Evolutionary conservation across 345 rosid genomes (phyloP).

Genomic region (Hirschfeldia incana): DNA sequence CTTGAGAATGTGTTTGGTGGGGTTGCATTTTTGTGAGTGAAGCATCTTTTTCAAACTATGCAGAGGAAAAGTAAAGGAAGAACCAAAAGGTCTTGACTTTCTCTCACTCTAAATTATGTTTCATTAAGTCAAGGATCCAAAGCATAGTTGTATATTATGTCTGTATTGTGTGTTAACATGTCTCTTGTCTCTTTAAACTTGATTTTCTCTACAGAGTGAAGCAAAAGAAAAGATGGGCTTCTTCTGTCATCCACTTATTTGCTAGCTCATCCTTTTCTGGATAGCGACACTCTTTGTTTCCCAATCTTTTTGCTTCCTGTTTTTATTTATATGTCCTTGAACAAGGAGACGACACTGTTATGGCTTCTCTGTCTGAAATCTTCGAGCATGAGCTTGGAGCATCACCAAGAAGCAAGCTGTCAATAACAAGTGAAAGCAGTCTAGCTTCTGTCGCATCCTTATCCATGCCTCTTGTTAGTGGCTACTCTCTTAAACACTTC

Average conservation of each 20-base stretch:
- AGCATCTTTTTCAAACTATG: constrained; percentile 42
- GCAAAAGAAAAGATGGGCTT: constrained; percentile 44
- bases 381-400: constrained; percentile 31
- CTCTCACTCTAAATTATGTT: neutral
- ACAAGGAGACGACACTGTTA: constrained; percentile 14
- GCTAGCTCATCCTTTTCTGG: constrained; percentile 31
- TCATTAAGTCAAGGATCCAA: constrained; percentile 32
- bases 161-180: constrained; percentile 30
- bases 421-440: constrained; percentile 56
- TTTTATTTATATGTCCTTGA: neutral
- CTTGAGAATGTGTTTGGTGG: constrained; percentile 30
- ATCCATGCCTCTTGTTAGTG: constrained; percentile 82
- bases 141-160: constrained; percentile 9
- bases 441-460: constrained; percentile 82
- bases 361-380: constrained; percentile 40
- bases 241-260: constrained; percentile 44
- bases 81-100: constrained; percentile 17
- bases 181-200: constrained; percentile 20
- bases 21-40: constrained; percentile 33
- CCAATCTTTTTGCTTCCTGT: constrained; percentile 2
- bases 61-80: neutral
- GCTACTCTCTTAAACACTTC: constrained; percentile 17
- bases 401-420: constrained; percentile 34
- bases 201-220: constrained; percentile 26
- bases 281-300: constrained; percentile 18